Percentiles rank a stretch among this genome's conserved stretches.
phyloP scores from a whole-genome alignment of 2,329 filamentous ascomycete species.

The Gaeumannomyces tritici region DNA sequence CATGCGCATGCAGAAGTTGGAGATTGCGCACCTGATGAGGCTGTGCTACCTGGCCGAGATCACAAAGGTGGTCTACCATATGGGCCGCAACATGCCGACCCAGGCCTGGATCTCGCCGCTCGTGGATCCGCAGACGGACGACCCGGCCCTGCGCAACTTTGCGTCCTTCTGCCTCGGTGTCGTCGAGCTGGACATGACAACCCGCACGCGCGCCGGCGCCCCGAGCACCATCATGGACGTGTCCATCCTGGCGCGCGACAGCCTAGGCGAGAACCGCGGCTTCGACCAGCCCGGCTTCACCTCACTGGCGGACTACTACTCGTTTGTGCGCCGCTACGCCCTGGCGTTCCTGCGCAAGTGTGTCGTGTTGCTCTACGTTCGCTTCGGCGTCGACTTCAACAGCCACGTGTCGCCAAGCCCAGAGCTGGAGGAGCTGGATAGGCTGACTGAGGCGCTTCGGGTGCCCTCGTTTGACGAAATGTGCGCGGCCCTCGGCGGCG shows the following conservation, averaged over 20 bases:
- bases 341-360: conserved; percentile 84
- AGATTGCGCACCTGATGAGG: conserved; percentile 70
- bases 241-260: conserved; percentile 18
- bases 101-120: conserved; percentile 38
- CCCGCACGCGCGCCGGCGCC: conserved; percentile 10
- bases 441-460: conserved; percentile 66
- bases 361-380: conserved; percentile 74
- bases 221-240: conserved; percentile 15
- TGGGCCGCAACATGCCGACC: conserved; percentile 43
- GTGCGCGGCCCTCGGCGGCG: conserved; percentile 47
- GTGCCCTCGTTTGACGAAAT: conserved; percentile 74
- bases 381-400: conserved; percentile 81
- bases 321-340: conserved; percentile 69
- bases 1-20: conserved; percentile 55
- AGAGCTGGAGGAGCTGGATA: conserved; percentile 68
- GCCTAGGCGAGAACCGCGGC: conserved; percentile 29
- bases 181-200: conserved; percentile 32
- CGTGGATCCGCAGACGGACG: conserved; percentile 28
- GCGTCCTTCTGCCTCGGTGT: conserved; percentile 43
- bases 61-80: conserved; percentile 63
- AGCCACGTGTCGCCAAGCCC: conserved; percentile 53
- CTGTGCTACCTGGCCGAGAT: conserved; percentile 89
- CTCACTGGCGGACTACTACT: conserved; percentile 43
- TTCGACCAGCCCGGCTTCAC: conserved; percentile 47
- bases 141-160: conserved; percentile 42